Evolutionary conservation across 2,329 filamentous ascomycete genomes (phyloP), one percentile per base, ranked within the genome.

Genomic region (Pezicula radicicola): DNA sequence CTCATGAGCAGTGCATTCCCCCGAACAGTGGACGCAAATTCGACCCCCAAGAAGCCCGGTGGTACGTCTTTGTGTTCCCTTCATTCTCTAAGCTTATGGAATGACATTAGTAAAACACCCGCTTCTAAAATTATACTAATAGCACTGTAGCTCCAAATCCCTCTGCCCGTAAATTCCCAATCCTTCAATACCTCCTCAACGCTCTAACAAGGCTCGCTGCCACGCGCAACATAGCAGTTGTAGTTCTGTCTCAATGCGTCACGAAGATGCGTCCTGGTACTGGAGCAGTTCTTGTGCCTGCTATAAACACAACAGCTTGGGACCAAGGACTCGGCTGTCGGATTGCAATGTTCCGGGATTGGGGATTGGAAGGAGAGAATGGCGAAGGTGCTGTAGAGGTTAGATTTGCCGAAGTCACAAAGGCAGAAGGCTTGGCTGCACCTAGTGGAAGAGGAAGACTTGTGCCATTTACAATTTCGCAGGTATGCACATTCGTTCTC

Each of bases 271-370:
- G 87, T 55, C 75, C 76, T 4, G 85, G 80, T 57, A 77, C 73
- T 58, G 80, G 77, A 58, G 88, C 91, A 13, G 80, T 86, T 10
- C 74, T 97, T 46, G 80, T 86, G 49, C 88, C 91, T 15, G 84
- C 89, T 39, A 77, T 97, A 56, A 87, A 87, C 51, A 85, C 88
- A 13, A 77, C 77, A 18, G 82, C 88, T 40, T 97, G 92, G 92
- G 91, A 96, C 55, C 84, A 83, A 57, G 87, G 84, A 30, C 75
- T 96, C 36, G 81, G 83, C 55, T 88, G 84, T 40, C 79, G 91
- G 49, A 68, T 96, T 55, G 86, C 87, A 21, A 69, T 96, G 33
- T 96, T 94, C 68, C 80, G 88, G 62, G 90, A 96, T 71, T 92
- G 83, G 80, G 79, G 75, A 55, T 81, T 77, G 71, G 69, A 72